phyloP scores from a whole-genome alignment of 805 yeast genomes.

The Yarrowia alimentaria region DNA sequence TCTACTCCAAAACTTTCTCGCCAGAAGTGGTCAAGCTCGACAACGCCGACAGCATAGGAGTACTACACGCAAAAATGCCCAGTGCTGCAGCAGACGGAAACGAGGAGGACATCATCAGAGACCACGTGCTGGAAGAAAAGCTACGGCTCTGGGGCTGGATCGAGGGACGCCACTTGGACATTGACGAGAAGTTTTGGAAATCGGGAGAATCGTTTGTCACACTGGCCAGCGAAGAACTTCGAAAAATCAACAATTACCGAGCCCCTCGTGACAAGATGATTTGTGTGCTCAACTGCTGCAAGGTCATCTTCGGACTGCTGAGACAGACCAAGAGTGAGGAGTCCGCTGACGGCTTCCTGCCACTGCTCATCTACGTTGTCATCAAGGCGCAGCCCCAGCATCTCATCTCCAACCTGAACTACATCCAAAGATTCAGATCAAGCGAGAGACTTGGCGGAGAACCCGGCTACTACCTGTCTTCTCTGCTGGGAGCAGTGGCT shows the following conservation, averaged over 20 bases:
- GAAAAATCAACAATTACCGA: constrained; percentile 74
- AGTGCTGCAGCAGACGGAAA: constrained; percentile 51
- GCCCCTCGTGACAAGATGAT: constrained; percentile 95
- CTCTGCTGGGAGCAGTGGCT: constrained; percentile 84
- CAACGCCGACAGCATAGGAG: constrained; percentile 17
- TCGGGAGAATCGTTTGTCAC: constrained; percentile 54
- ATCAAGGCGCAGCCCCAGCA: constrained; percentile 63
- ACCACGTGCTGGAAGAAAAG: constrained; percentile 51
- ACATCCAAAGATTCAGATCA: constrained; percentile 80
- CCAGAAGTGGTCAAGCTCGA: constrained; percentile 56
- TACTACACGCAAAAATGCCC: constrained; percentile 10
- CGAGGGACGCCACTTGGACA: constrained; percentile 72
- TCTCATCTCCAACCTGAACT: constrained; percentile 74
- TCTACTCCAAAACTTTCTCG: constrained; percentile 75
- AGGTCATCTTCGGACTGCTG: constrained; percentile 83
- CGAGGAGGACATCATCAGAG: constrained; percentile 61
- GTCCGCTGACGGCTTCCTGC: constrained; percentile 94
- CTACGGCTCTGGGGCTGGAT: constrained; percentile 69
- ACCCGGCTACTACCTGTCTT: constrained; percentile 83
- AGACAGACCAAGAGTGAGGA: constrained; percentile 66
- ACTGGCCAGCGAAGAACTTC: constrained; percentile 71
- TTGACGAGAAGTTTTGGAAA: constrained; percentile 52
- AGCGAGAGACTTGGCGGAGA: constrained; percentile 80
- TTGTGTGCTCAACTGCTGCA: constrained; percentile 86
- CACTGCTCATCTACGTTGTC: constrained; percentile 76